Evolutionary conservation across 495 filamentous ascomycete species (phyloP), one percentile per base, ranked within the genome.

Genomic region (Rostrohypoxylon terebratum): DNA sequence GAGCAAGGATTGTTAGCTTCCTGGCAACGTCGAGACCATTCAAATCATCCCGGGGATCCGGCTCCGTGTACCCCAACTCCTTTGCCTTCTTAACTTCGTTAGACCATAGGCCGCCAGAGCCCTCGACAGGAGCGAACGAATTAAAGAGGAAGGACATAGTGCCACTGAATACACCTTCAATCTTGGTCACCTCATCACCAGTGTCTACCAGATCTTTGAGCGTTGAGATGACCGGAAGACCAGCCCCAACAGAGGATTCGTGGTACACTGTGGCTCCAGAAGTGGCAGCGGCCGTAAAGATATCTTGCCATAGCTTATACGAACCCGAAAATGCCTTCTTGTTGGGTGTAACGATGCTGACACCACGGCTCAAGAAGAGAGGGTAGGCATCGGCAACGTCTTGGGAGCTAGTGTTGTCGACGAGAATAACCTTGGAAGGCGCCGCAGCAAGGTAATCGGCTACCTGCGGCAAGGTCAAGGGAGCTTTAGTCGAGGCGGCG

Each of bases 121-220:
- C 90, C n/a, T 85, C 84, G 1, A 89, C 87, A 0, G 93, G 93
- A 42, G 93, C 92, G 74, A 98, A 98, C 50, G 87, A 93, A 84
- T 98, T 98, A 87, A 99, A 99, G 11, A 98, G 85, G 87, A 97
- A 98, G 40, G 90, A 93, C 86, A 98, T 93, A 4, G 96, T 98
- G 62, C 96, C 96, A 53, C 92, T 95, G 83, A 98, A 98, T 11
- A 99, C 94, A 64, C 95, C 96, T 84, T 98, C 95, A 68, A 99
- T 96, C 77, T 88, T 92, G 61, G 84, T 89, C 1, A 98, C 90
- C 75, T 92, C 83, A 76, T 98, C 96, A 18, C 96, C 96, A 0
- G 96, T 98, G 28, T 92, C 90, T 11, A 97, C 85, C 3, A 99
- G 86, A 71, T 98, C 96, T 68, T 91, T 92, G 40, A 99, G 85